Base-by-base conservation (phyloP, 257 asterid genomes). In the Solanum bulbocastanum region DNA sequence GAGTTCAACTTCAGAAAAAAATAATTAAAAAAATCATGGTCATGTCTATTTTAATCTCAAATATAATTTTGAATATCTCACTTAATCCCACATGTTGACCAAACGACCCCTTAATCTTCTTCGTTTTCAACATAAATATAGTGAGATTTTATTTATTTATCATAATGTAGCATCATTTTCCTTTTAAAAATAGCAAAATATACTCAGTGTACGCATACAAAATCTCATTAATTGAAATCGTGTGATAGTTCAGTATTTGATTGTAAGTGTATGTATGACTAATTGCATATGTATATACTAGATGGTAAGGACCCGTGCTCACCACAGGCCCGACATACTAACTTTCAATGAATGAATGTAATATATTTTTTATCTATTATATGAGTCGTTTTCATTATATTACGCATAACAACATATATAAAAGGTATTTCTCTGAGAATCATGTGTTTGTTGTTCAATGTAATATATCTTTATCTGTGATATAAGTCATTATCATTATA, bases 41-140 rank as follows among this genome's bases (percentile, higher is more conserved):
- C 4, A 56, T 20, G 4, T 20, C n/a, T 56, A 20, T 56, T 20
- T 56, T 56, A 56, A 56, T 56, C 66, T 56, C 25, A 56, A 56
- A 56, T 56, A 20, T 8, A 56, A 56, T 8, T 0, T 7, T 56
- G 0, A 56, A 56, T 56, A 20, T 56, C 25, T 20, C 12, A 56
- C 12, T 56, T 0, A 20, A 56, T 56, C 0, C 1, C 0, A 0
- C 25, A 0, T 56, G 0, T 0, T 20, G 0, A 56, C 4, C 35
- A 65, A 62, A 25, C 20, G 9, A 25, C 0, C 35, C 8, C 33
- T 65, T 66, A 6, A 25, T 66, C 10, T 25, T 66, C 36, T 25
- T 66, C 5, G 25, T 1, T 27, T 5, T 66, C 0, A 66, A 66
- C 4, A 66, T 66, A 66, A 25, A 66, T 66, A 66, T 66, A 25